Evolutionary conservation across 257 asterid genomes (phyloP).

Genomic region (Salvia miltiorrhiza): DNA sequence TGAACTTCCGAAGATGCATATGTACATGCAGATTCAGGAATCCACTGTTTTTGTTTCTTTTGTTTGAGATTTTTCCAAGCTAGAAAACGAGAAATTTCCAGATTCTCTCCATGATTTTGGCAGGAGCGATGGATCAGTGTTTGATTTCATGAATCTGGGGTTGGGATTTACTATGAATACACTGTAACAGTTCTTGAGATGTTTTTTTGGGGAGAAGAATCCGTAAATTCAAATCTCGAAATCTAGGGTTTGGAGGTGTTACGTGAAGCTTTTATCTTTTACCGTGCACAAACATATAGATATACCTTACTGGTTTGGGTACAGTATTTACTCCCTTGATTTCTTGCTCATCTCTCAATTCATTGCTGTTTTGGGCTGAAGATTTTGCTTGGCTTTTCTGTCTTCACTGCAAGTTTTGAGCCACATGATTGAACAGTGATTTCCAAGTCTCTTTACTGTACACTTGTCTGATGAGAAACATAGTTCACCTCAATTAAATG

Average conservation of each 20-base stretch:
- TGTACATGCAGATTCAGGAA: constrained; percentile 23
- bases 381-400: constrained; percentile 3
- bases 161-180: constrained; percentile 19
- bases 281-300: not conserved
- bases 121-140: not conserved
- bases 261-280: not conserved
- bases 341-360: constrained; percentile 9
- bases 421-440: constrained; percentile 32
- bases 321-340: constrained; percentile 16
- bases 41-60: not conserved
- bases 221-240: not conserved
- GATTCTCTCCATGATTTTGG: not conserved
- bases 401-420: constrained; percentile 8
- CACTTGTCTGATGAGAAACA: too few relatives aligned
- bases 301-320: not conserved
- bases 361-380: constrained; percentile 21
- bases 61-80: not conserved
- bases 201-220: not conserved
- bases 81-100: not conserved
- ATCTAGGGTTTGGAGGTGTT: constrained; percentile 38
- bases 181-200: constrained; percentile 5
- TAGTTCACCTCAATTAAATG: too few relatives aligned
- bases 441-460: constrained; percentile 28
- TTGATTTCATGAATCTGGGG: constrained; percentile 9
- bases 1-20: not conserved